These are phyloP conservation scores for Anaeromyces robustus DNA, from an alignment of 192 early-diverging fungal genomes.

Conservation along the genomic window DNA sequence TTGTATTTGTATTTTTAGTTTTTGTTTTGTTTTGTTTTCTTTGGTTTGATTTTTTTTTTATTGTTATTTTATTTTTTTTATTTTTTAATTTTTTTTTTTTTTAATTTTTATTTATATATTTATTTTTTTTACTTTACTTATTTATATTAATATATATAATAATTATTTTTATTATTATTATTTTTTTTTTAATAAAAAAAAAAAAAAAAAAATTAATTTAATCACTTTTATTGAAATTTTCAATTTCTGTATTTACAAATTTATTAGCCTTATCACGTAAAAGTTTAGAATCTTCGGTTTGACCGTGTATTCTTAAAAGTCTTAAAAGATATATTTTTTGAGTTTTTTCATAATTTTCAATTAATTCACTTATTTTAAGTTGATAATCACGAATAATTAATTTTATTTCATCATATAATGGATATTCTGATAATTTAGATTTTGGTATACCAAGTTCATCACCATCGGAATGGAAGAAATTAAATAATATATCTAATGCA, in stretches of 20 bases:
- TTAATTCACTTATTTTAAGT: background rate
- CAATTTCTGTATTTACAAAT: background rate
- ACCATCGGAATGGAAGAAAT: conserved; percentile 35
- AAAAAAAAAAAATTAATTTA: background rate
- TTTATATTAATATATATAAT: background rate
- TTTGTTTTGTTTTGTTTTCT: no score
- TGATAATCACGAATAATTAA: background rate
- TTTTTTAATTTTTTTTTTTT: no score
- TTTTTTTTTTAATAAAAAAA: background rate
- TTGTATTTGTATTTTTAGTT: no score
- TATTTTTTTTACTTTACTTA: no score
- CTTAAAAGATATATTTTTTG: background rate
- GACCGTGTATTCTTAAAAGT: background rate
- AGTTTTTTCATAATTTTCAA: background rate
- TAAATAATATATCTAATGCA: conserved; percentile 14
- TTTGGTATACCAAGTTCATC: conserved; percentile 19
- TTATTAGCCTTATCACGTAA: background rate
- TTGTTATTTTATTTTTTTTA: no score
- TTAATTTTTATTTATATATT: no score
- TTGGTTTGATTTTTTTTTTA: no score
- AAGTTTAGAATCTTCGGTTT: background rate
- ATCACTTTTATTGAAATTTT: background rate
- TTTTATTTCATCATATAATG: background rate
- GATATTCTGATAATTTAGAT: background rate
- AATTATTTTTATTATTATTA: background rate